Evolutionary conservation across 495 filamentous ascomycete genomes (phyloP), one percentile per base, ranked within the genome.

Genomic region (Neurospora discreta): DNA sequence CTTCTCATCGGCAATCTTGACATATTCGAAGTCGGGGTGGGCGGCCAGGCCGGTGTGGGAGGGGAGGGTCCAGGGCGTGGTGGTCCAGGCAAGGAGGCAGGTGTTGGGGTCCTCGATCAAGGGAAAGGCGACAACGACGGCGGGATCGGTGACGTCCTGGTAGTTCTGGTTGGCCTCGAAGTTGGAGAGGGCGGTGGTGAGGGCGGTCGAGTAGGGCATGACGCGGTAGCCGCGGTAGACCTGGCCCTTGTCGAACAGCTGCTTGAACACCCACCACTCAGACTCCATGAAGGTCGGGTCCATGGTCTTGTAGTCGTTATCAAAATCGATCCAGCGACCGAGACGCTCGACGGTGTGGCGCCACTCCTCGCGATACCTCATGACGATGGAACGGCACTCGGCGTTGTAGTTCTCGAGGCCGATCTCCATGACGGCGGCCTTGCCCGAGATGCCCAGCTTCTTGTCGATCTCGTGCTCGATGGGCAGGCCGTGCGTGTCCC

Each of bases 381-480:
- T 97, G 73, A 98, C 95, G 81, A 98, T 98, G 68, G 92, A 90
- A 70, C 90, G 87, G 80, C 95, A 99, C 82, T 98, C 94, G 69
- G 85, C 90, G 79, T 99, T 99, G 85, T 99, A 99, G 74, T 91
- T 90, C 73, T 87, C 93, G 74, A 99, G 89, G 52, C 96, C 95
- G 71, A 98, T 82, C 79, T 95, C 85, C 83, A 90, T 86, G 58
- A 99, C 95, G 15, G 94, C 93, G 69, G 94, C 92, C 78, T 91
- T 90, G 36, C 93, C 95, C 58, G 92, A 93, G 78, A 97, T 93
- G 33, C 91, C 91, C 69, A 97, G 86, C 81, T 96, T 95, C 88
- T 98, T 98, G 87, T 99, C 95, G 75, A 98, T 98, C 84, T 98
- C 95, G 79, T 97, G 92, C 81, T 99, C 95, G 73, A 99, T 94